phyloP scores from a whole-genome alignment of 1,139 yeast species.

The Scheffersomyces illinoinensis region DNA sequence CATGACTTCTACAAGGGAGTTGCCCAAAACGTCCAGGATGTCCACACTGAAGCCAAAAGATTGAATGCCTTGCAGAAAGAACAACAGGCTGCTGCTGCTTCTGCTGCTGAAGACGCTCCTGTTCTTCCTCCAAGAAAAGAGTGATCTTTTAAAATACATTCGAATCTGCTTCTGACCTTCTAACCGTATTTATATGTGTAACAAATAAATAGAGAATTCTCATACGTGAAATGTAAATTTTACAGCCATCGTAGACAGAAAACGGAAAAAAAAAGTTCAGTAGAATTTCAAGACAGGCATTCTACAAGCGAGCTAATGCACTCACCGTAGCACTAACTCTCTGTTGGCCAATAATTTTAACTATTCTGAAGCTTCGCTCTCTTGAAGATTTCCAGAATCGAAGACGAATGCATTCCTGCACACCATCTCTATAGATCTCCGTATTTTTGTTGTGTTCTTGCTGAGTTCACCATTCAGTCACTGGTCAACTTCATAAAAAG shows the following conservation, averaged over 20 bases:
- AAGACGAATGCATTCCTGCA: neutral
- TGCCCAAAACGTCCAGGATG: constrained; percentile 58
- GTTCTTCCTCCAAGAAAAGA: neutral
- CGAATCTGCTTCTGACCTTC: neutral
- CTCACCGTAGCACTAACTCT: neutral
- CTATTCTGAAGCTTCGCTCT: neutral
- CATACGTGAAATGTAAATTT: neutral
- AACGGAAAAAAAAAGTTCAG: neutral
- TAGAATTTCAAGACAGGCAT: neutral
- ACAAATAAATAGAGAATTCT: neutral
- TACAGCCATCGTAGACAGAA: neutral
- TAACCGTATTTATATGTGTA: neutral
- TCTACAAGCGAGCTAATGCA: neutral
- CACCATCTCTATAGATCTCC: neutral
- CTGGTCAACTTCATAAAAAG: neutral
- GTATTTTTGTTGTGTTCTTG: no score
- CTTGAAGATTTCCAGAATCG: neutral
- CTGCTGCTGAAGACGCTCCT: neutral
- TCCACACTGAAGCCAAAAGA: constrained; percentile 73
- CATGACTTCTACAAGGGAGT: constrained; percentile 53
- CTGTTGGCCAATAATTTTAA: neutral
- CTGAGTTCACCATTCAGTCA: neutral
- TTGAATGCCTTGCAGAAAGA: constrained; percentile 59
- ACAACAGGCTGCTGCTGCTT: constrained; percentile 6
- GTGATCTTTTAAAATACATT: neutral